These are phyloP conservation scores for Skeletonema menzelii DNA, from an alignment of 108 stramenopile species.

Conservation along the genomic window DNA sequence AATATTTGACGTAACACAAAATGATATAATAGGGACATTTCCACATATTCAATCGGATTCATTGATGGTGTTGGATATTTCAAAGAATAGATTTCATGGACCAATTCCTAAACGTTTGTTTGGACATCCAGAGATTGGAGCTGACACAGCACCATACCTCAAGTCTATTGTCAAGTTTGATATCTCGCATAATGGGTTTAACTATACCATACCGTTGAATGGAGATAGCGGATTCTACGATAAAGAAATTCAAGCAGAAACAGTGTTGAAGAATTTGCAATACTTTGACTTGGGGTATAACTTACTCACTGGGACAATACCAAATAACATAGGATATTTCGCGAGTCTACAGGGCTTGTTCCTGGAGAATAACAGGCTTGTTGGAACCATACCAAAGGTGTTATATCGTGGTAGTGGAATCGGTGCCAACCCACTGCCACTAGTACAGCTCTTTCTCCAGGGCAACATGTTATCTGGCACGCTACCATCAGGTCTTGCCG, in stretches of 20 bases:
- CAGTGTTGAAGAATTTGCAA: constrained; percentile 32
- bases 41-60: constrained; percentile 31
- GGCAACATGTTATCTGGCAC: constrained; percentile 43
- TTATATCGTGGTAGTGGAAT: constrained; percentile 36
- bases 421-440: constrained; percentile 36
- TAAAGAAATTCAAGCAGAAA: constrained; percentile 7
- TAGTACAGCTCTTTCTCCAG: constrained; percentile 44
- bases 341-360: constrained; percentile 32
- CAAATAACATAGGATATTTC: constrained; percentile 47
- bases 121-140: constrained; percentile 32
- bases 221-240: constrained; percentile 27
- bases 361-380: constrained; percentile 40
- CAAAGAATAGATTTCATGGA: constrained; percentile 41
- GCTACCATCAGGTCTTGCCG: constrained; percentile 20
- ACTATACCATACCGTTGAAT: constrained; percentile 47
- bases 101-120: constrained; percentile 25
- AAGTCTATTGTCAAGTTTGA: constrained; percentile 40
- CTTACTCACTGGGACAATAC: constrained; percentile 38
- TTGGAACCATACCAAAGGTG: constrained; percentile 49
- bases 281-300: constrained; percentile 45
- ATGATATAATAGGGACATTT: constrained; percentile 42
- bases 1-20: constrained; percentile 38
- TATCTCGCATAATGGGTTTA: constrained; percentile 47
- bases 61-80: constrained; percentile 32
- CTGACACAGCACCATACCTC: constrained; percentile 27